A percentile compares a stretch with the other conserved stretches of the same genome.
Evolutionary conservation across 306 rosid genomes (phyloP).

Genomic region (Fragaria iinumae): DNA sequence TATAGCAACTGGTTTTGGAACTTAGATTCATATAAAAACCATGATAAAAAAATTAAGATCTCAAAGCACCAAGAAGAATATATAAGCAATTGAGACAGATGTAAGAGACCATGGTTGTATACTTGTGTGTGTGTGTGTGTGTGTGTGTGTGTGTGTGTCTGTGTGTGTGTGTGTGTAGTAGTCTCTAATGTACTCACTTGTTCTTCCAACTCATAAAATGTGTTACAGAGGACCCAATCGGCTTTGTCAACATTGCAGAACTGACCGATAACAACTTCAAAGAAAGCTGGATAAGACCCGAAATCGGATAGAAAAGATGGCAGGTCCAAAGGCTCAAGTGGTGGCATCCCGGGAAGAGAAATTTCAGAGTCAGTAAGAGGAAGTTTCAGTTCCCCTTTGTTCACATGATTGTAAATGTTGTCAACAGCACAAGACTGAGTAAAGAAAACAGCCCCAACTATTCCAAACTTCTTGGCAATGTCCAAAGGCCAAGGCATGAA

Average conservation of each 20-base stretch:
- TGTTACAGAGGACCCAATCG: constrained; percentile 51
- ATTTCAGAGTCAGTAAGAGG: constrained; percentile 20
- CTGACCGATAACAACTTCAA: constrained; percentile 43
- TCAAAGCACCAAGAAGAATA: neutral
- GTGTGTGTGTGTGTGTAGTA: too few species aligned
- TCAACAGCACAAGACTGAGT: constrained; percentile 34
- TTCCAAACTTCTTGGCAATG: constrained; percentile 17
- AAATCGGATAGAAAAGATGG: constrained; percentile 44
- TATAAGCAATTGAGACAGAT: neutral
- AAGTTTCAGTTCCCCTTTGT: constrained; percentile 1
- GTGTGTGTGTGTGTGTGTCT: too few species aligned
- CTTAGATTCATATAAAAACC: neutral
- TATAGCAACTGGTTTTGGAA: neutral
- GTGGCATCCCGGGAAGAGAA: constrained; percentile 47
- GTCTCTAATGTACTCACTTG: constrained; percentile 29
- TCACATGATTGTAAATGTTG: constrained; percentile 19
- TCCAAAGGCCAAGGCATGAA: constrained; percentile 30
- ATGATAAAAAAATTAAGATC: neutral
- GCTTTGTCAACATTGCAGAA: constrained; percentile 40
- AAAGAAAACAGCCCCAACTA: constrained; percentile 25
- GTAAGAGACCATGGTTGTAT: neutral
- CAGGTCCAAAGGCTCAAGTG: constrained; percentile 41
- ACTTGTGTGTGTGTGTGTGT: too few species aligned
- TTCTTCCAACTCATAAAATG: constrained; percentile 57
- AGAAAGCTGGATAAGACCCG: constrained; percentile 45